Evolutionary conservation across 2,329 filamentous ascomycete genomes (phyloP).

Genomic region (Scedosporium aurantiacum): DNA sequence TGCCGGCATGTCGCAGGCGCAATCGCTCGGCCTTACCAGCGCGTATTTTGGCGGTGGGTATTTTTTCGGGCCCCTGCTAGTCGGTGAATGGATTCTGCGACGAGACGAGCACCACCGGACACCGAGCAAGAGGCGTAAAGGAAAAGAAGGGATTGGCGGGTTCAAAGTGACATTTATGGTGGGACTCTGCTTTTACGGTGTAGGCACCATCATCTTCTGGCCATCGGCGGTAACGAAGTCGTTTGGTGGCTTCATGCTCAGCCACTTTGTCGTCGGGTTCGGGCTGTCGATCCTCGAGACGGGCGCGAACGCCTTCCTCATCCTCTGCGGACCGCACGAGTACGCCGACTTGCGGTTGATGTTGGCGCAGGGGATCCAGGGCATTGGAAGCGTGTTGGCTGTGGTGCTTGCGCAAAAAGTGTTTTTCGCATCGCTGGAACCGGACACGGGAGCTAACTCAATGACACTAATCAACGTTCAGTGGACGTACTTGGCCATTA

Average conservation of each 20-base stretch:
- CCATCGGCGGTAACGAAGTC: conserved; percentile 64
- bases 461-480: conserved; percentile 61
- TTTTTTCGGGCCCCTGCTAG: conserved; percentile 55
- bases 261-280: conserved; percentile 63
- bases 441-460: conserved; percentile 11
- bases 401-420: conserved; percentile 62
- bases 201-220: conserved; percentile 79
- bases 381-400: conserved; percentile 61
- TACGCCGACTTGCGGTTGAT: conserved; percentile 67
- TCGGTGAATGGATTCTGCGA: conserved; percentile 60
- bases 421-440: conserved; percentile 41
- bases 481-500: conserved; percentile 77
- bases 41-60: conserved; percentile 64
- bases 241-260: conserved; percentile 68
- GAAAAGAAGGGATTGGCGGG: conserved; percentile 42
- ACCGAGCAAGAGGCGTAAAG: conserved; percentile 21
- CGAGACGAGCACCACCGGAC: conserved; percentile 50
- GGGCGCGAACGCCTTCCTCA: conserved; percentile 64
- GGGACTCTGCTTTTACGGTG: conserved; percentile 63
- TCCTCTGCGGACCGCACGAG: conserved; percentile 60
- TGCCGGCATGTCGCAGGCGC: conserved; percentile 46
- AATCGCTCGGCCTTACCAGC: conserved; percentile 57
- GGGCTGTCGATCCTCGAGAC: conserved; percentile 70
- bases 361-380: conserved; percentile 66
- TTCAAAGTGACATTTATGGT: conserved; percentile 74